Conservation (phyloP, 768 basidiomycete species). For the Amanita pseudoporphyria region DNA sequence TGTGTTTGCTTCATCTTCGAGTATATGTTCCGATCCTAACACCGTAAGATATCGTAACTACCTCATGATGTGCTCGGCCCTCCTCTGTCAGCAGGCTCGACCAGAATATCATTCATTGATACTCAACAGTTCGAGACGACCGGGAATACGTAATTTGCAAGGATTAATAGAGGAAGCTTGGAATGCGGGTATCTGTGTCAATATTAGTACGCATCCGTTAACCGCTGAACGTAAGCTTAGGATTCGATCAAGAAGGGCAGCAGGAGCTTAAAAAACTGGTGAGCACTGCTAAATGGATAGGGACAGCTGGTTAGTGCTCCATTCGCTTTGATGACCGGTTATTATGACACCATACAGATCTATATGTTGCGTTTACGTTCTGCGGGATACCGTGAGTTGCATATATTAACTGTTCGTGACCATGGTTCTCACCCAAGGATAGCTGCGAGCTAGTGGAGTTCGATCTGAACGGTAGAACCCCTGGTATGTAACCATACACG, state of each 20-base stretch:
- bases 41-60: constrained; percentile 68
- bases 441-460: constrained; percentile 65
- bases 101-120: constrained; percentile 49
- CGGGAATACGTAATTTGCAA: constrained; percentile 70
- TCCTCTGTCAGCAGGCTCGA: constrained; percentile 59
- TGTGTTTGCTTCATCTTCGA: constrained; percentile 17
- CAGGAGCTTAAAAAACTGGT: constrained; percentile 43
- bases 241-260: constrained; percentile 68
- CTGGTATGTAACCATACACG: constrained; percentile 3
- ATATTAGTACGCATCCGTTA: constrained; percentile 9
- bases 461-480: constrained; percentile 24
- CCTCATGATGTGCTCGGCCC: constrained; percentile 63
- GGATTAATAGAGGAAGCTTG: constrained; percentile 77
- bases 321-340: not conserved
- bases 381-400: constrained; percentile 72
- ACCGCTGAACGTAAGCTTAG: constrained; percentile 20
- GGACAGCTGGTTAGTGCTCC: constrained; percentile 53
- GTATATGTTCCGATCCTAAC: constrained; percentile 1
- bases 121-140: constrained; percentile 38
- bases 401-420: not conserved
- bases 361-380: constrained; percentile 70
- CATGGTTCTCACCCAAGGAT: constrained; percentile 2
- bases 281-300: constrained; percentile 68
- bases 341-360: constrained; percentile 32
- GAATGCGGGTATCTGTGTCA: constrained; percentile 38